Evolutionary conservation across 257 asterid species (phyloP).

Genomic region (Nemophila menziesii): DNA sequence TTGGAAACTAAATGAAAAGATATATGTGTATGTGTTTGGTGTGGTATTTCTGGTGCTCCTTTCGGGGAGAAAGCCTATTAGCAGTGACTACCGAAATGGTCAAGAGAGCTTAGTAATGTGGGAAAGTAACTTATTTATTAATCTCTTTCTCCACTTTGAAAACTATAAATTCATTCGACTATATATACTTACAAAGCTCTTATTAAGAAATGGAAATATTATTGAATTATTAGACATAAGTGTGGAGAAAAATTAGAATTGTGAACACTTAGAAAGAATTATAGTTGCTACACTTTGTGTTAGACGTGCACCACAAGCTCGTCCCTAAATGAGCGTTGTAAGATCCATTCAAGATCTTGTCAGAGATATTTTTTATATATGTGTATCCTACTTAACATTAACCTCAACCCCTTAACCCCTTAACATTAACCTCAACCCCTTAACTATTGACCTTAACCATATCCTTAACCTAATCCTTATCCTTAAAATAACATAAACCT

Average conservation of each 20-base stretch:
- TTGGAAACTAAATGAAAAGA: conserved; percentile 82
- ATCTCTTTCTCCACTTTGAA: too few relatives aligned
- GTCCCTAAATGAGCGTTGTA: conserved; percentile 83
- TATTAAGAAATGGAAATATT: conserved; percentile 45
- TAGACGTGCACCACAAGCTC: conserved; percentile 76
- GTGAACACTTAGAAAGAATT: conserved; percentile 68
- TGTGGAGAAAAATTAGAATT: conserved; percentile 39
- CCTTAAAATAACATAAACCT: too few relatives aligned
- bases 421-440: too few relatives aligned
- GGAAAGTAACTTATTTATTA: conserved; percentile 42
- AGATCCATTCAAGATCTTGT: conserved; percentile 54
- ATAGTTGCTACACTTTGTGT: conserved; percentile 80
- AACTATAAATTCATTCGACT: too few relatives aligned
- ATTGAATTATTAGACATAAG: conserved; percentile 47
- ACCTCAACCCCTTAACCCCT: too few relatives aligned
- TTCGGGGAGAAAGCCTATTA: too few relatives aligned
- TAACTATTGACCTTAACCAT: too few relatives aligned
- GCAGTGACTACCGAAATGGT: conserved; percentile 82
- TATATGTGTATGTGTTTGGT: conserved; percentile 85
- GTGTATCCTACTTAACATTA: too few relatives aligned
- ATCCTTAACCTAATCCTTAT: too few relatives aligned
- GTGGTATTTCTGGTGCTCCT: conserved; percentile 95
- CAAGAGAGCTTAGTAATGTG: conserved; percentile 96
- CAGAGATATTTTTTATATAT: conserved; percentile 57
- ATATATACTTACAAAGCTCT: conserved; percentile 61